These are phyloP conservation scores for Ceratobasidium sp. DNA, from an alignment of 1,284 basidiomycete genomes.

Conservation along the genomic window DNA sequence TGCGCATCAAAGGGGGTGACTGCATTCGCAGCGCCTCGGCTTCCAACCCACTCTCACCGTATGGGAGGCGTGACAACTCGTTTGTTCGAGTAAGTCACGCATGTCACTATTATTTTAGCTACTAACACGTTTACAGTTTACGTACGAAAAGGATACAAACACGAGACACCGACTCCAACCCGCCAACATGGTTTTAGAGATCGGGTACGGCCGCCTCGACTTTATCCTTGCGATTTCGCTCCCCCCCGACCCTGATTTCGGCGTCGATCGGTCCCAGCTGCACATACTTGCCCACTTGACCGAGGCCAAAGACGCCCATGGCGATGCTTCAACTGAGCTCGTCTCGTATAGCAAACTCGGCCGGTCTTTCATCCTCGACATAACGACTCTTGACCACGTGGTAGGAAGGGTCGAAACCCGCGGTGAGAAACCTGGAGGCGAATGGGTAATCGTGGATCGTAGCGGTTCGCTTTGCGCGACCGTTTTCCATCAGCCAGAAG, in stretches of 20 bases:
- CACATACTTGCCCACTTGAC: conserved; percentile 1
- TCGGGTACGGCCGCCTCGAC: conserved; percentile 15
- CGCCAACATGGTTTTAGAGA: not conserved
- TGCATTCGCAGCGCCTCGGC: not conserved
- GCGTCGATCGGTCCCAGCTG: not conserved
- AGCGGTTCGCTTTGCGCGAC: no score
- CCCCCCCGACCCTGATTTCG: not conserved
- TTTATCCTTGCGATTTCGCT: not conserved
- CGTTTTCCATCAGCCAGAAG: no score
- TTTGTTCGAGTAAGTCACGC: conserved; percentile 18
- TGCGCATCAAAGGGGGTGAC: conserved; percentile 4
- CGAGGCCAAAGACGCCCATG: not conserved
- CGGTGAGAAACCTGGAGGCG: no score
- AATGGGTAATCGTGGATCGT: no score
- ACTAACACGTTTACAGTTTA: not conserved
- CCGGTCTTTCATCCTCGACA: conserved; percentile 9
- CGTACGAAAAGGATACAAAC: not conserved
- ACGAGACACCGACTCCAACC: not conserved
- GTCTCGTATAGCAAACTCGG: not conserved
- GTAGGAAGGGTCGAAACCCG: not conserved
- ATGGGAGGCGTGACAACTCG: not conserved
- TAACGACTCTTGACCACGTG: not conserved
- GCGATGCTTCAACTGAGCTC: not conserved
- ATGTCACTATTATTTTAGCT: not conserved
- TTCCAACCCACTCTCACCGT: not conserved